phyloP scores from a whole-genome alignment of 352 stramenopile genomes.

The Globisporangium okanoganense region DNA sequence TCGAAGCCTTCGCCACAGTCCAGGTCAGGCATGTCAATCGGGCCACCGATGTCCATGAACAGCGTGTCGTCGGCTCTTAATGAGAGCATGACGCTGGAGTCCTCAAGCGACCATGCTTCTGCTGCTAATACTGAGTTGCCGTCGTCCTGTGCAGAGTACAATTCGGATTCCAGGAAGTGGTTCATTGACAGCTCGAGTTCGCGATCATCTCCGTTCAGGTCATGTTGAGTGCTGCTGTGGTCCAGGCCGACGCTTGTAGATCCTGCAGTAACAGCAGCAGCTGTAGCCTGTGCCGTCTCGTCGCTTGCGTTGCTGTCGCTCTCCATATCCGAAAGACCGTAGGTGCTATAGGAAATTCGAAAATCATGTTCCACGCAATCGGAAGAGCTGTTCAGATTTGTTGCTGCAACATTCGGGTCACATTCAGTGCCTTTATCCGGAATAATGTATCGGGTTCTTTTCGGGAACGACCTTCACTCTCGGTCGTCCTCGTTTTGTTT shows the following conservation, averaged over 20 bases:
- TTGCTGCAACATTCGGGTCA: too few species aligned
- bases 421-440: too few species aligned
- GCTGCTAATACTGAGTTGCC: too few species aligned
- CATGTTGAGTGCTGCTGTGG: neutral
- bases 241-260: neutral
- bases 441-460: neutral
- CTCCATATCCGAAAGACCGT: too few species aligned
- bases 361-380: neutral
- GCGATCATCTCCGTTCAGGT: neutral
- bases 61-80: too few species aligned
- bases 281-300: constrained; percentile 4
- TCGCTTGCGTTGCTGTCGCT: constrained; percentile 11
- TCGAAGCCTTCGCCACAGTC: too few species aligned
- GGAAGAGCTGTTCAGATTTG: too few species aligned
- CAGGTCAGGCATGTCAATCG: too few species aligned
- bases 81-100: too few species aligned
- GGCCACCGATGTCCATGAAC: too few species aligned
- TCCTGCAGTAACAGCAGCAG: neutral
- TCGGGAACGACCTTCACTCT: constrained; percentile 3
- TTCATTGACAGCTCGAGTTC: constrained; percentile 12
- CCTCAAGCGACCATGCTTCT: neutral
- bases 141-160: neutral
- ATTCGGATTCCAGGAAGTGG: constrained; percentile 13
- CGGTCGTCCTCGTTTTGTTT: neutral
- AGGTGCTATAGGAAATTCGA: constrained; percentile 3